Conservation (phyloP, 441 rosid genomes). For the Flueggea neowawraea region DNA sequence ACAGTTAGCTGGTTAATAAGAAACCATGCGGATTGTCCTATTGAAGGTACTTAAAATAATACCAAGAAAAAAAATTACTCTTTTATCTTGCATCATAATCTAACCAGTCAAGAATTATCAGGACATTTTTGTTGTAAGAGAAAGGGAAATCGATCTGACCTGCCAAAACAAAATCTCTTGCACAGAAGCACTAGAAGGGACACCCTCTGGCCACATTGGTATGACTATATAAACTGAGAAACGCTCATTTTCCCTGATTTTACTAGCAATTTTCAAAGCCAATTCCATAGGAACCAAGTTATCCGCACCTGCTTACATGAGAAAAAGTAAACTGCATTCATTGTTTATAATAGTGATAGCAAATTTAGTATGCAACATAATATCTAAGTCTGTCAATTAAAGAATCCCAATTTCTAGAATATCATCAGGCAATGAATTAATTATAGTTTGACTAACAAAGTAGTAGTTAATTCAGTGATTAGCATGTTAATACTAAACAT, state of each 20-base stretch:
- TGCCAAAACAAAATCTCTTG: conserved; percentile 85
- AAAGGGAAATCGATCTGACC: conserved; percentile 20
- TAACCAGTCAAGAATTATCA: too few relatives aligned
- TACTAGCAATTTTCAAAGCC: conserved; percentile 64
- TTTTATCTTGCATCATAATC: too few relatives aligned
- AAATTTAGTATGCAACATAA: neutral
- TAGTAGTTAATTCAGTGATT: too few relatives aligned
- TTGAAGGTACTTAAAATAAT: too few relatives aligned
- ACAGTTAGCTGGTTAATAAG: neutral
- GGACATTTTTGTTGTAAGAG: too few relatives aligned
- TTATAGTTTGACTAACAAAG: too few relatives aligned
- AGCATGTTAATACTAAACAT: too few relatives aligned
- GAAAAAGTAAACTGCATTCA: neutral
- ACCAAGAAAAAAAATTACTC: too few relatives aligned
- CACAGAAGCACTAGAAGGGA: conserved; percentile 51
- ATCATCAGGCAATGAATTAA: too few relatives aligned
- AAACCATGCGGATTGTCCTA: too few relatives aligned
- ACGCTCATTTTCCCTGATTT: conserved; percentile 57
- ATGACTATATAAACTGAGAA: conserved; percentile 70
- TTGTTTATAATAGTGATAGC: neutral
- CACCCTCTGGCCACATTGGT: conserved; percentile 89
- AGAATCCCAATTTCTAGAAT: too few relatives aligned
- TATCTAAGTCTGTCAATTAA: neutral
- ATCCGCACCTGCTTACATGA: conserved; percentile 51
- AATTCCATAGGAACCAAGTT: conserved; percentile 68